Conservation (phyloP, 371 early-diverging fungal genomes). For the Mycotypha africana region DNA sequence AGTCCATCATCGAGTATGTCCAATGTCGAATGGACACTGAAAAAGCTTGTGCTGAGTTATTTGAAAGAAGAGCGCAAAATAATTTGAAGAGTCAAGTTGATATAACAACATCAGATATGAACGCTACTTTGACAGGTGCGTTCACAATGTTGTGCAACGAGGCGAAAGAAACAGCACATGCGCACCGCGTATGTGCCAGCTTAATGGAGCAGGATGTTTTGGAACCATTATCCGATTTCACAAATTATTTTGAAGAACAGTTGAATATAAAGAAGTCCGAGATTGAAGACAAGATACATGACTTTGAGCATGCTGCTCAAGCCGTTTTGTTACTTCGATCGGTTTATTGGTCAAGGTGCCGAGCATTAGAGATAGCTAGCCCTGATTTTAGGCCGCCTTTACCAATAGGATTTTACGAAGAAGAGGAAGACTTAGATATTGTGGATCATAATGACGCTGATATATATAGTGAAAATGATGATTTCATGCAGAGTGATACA, state of each 20-base stretch:
- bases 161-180: constrained; percentile 5
- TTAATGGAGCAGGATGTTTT: constrained; percentile 6
- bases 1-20: constrained; percentile 1
- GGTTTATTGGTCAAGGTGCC: constrained; percentile 14
- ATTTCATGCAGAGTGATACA: neutral
- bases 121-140: constrained; percentile 3
- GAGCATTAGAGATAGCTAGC: neutral
- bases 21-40: constrained; percentile 7
- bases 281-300: constrained; percentile 2
- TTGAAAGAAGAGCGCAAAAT: too few species aligned
- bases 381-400: constrained; percentile 11
- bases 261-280: neutral
- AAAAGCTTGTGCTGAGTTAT: constrained; percentile 1
- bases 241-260: neutral
- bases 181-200: constrained; percentile 5
- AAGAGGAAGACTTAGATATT: neutral
- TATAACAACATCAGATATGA: neutral
- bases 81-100: too few species aligned
- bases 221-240: constrained; percentile 5
- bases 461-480: neutral
- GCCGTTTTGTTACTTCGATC: constrained; percentile 6
- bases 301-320: constrained; percentile 12
- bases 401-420: constrained; percentile 11
- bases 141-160: constrained; percentile 8
- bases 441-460: neutral